Evolutionary conservation across 2,329 filamentous ascomycete genomes (phyloP).

Genomic region (Penicillium brasilianum): DNA sequence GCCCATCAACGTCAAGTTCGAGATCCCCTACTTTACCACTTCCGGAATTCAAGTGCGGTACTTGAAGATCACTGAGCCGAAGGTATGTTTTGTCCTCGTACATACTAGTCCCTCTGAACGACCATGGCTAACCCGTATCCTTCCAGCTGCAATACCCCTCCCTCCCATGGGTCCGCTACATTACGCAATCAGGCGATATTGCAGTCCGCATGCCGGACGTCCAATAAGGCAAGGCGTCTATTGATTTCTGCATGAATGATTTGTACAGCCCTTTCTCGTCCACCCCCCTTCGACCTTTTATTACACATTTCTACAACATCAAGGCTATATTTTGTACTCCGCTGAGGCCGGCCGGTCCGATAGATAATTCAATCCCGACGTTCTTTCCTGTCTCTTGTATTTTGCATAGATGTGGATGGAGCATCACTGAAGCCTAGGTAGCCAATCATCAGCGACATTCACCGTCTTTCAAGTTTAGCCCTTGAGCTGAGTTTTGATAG

Average conservation of each 20-base stretch:
- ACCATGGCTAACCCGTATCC: conserved; percentile 9
- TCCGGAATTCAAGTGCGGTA: conserved; percentile 98
- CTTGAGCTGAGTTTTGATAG: neutral
- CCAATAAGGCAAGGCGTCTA: conserved; percentile 58
- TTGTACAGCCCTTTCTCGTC: conserved; percentile 30
- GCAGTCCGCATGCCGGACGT: conserved; percentile 92
- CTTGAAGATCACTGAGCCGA: conserved; percentile 98
- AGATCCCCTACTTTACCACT: conserved; percentile 99
- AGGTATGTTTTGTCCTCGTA: conserved; percentile 68
- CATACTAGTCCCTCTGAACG: neutral
- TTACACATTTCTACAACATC: neutral
- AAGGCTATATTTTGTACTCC: conserved; percentile 25
- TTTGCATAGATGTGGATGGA: neutral
- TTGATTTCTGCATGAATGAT: conserved; percentile 21
- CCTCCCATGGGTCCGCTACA: conserved; percentile 96
- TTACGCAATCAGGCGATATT: conserved; percentile 97
- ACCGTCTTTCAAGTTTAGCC: neutral
- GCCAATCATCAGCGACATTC: neutral
- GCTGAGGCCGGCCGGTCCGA: conserved; percentile 37
- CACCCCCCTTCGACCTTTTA: conserved; percentile 5
- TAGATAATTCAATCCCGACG: conserved; percentile 34
- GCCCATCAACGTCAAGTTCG: conserved; percentile 98
- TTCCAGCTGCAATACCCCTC: conserved; percentile 98
- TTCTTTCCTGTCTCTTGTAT: conserved; percentile 5
- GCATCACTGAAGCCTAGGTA: neutral